phyloP scores from a whole-genome alignment of 768 basidiomycete species.

The Lactarius indigo region DNA sequence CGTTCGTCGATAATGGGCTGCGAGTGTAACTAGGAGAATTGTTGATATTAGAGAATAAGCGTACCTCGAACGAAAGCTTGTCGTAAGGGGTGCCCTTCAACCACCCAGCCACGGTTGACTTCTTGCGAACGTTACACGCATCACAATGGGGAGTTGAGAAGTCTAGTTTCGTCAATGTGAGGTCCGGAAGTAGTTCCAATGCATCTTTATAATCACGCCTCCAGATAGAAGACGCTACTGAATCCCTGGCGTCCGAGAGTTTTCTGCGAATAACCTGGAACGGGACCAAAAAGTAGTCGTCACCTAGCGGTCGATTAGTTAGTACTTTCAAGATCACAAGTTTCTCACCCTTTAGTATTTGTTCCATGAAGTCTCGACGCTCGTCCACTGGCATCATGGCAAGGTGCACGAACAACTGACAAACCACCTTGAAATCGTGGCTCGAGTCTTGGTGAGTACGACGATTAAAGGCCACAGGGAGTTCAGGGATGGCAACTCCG shows the following conservation, averaged over 20 bases:
- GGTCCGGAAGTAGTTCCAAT: constrained; percentile 64
- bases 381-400: constrained; percentile 55
- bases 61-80: constrained; percentile 60
- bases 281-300: constrained; percentile 75
- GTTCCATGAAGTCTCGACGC: constrained; percentile 53
- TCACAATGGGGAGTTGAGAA: constrained; percentile 68
- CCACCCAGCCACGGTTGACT: constrained; percentile 60
- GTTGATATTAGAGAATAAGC: constrained; percentile 13
- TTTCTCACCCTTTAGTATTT: constrained; percentile 47
- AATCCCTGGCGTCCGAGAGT: constrained; percentile 64
- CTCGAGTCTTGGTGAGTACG: constrained; percentile 68
- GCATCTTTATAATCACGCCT: constrained; percentile 58
- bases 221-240: constrained; percentile 85
- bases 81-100: constrained; percentile 72
- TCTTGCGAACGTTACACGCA: constrained; percentile 73
- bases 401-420: constrained; percentile 83
- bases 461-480: constrained; percentile 83
- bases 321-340: background rate
- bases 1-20: constrained; percentile 19
- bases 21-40: background rate
- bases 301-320: constrained; percentile 36
- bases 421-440: constrained; percentile 83
- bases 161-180: constrained; percentile 50
- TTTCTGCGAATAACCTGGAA: constrained; percentile 64
- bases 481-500: constrained; percentile 37